These are phyloP conservation scores for Agapanthus africanus DNA, from an alignment of 106 monocot species.

Conservation along the genomic window DNA sequence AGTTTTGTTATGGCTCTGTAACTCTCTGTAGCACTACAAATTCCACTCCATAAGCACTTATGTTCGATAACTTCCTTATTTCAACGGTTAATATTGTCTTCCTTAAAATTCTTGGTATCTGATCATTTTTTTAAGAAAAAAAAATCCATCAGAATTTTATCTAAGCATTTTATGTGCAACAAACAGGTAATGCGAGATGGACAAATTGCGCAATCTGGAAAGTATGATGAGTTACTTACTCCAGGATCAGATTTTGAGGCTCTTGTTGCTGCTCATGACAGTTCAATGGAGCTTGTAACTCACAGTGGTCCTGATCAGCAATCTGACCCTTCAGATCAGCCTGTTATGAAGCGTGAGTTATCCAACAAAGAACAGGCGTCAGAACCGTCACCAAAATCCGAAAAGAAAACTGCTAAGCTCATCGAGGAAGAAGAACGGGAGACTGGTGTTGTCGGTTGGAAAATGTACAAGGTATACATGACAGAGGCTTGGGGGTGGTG, in stretches of 20 bases:
- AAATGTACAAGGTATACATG: conserved; percentile 46
- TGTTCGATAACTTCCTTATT: too few species aligned
- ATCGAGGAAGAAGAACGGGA: conserved; percentile 65
- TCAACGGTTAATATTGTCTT: too few species aligned
- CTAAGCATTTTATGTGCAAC: neutral
- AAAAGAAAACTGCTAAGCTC: conserved; percentile 37
- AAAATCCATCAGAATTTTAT: neutral
- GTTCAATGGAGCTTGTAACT: conserved; percentile 87
- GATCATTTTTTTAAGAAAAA: too few species aligned
- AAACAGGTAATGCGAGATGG: conserved; percentile 82
- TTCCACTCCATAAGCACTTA: too few species aligned
- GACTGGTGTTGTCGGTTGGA: conserved; percentile 41
- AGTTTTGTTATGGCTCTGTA: too few species aligned
- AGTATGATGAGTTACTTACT: conserved; percentile 56
- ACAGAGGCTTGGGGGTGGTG: conserved; percentile 76
- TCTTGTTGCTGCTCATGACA: conserved; percentile 86
- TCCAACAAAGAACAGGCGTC: conserved; percentile 17
- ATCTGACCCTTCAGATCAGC: conserved; percentile 15
- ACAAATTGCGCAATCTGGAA: conserved; percentile 72
- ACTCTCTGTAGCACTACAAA: too few species aligned
- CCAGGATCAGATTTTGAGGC: conserved; percentile 58
- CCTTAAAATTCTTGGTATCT: too few species aligned
- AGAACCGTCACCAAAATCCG: conserved; percentile 14
- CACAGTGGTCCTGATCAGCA: conserved; percentile 8
- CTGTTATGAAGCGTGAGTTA: conserved; percentile 11